phyloP scores from a whole-genome alignment of 805 yeast species.

The Saccharomycopsis synnaedendra region DNA sequence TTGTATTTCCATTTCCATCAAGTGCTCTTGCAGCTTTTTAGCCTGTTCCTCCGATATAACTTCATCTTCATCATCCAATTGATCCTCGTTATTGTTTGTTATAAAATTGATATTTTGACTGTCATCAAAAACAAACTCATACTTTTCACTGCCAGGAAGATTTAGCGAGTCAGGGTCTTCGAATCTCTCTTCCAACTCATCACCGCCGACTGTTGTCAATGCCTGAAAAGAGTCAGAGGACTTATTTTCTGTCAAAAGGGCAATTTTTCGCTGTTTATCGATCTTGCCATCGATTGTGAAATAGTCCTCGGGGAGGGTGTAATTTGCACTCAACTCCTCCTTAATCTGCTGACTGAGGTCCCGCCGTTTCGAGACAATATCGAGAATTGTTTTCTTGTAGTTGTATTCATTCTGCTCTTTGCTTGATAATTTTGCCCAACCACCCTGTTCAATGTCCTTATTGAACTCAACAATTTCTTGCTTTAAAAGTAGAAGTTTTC shows the following conservation, averaged over 20 bases:
- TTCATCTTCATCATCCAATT: conserved; percentile 23
- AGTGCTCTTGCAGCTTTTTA: conserved; percentile 21
- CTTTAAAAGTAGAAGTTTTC: conserved; percentile 9
- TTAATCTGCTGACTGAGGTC: conserved; percentile 21
- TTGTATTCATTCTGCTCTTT: conserved; percentile 40
- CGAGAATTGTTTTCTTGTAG: conserved; percentile 38
- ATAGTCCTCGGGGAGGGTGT: conserved; percentile 47
- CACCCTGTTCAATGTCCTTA: conserved; percentile 35
- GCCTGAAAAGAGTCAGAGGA: conserved; percentile 33
- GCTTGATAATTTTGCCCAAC: conserved; percentile 40
- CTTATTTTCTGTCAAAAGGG: conserved; percentile 30
- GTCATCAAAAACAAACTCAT: conserved; percentile 73
- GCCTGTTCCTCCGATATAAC: conserved; percentile 25
- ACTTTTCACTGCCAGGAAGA: conserved; percentile 33
- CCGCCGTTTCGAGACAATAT: conserved; percentile 30
- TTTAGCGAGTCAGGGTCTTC: conserved; percentile 30
- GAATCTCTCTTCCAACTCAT: conserved; percentile 20
- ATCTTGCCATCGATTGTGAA: conserved; percentile 35
- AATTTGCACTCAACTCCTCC: conserved; percentile 23
- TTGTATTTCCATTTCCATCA: conserved; percentile 21
- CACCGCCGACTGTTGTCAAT: conserved; percentile 16
- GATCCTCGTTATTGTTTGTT: conserved; percentile 25
- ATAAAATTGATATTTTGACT: conserved; percentile 46
- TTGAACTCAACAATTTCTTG: conserved; percentile 38
- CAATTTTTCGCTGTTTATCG: conserved; percentile 44